phyloP scores from a whole-genome alignment of 2,329 filamentous ascomycete species.

The Amphichorda felina region DNA sequence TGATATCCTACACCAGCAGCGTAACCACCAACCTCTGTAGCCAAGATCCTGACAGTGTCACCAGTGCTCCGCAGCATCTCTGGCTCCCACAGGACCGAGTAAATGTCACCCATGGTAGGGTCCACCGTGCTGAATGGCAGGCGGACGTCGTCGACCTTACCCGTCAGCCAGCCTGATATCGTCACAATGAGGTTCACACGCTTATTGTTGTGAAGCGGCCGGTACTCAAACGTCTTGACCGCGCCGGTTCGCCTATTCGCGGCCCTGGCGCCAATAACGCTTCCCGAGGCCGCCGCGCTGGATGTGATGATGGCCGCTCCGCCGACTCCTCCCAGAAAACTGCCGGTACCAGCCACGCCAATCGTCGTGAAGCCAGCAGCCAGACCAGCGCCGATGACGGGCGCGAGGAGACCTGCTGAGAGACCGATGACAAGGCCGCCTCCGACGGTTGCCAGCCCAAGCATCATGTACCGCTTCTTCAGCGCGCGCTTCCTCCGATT shows the following conservation, averaged over 20 bases:
- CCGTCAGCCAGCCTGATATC: conserved; percentile 95
- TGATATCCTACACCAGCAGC: neutral
- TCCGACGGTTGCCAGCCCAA: conserved; percentile 93
- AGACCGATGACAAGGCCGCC: conserved; percentile 91
- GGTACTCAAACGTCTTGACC: conserved; percentile 93
- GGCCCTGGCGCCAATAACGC: conserved; percentile 74
- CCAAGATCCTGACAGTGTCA: conserved; percentile 95
- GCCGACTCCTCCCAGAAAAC: conserved; percentile 82
- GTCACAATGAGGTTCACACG: conserved; percentile 91
- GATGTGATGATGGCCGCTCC: conserved; percentile 93
- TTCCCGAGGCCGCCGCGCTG: conserved; percentile 72
- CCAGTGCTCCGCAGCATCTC: conserved; percentile 98
- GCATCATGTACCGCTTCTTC: conserved; percentile 79
- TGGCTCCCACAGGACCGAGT: conserved; percentile 94
- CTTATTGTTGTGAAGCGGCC: conserved; percentile 96
- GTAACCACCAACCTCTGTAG: conserved; percentile 65
- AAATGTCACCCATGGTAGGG: conserved; percentile 95
- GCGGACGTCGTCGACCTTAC: conserved; percentile 92
- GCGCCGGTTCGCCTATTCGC: conserved; percentile 81
- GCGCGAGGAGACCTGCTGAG: conserved; percentile 82
- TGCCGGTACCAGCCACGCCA: conserved; percentile 76
- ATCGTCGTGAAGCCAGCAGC: conserved; percentile 94
- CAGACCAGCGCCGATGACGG: conserved; percentile 85
- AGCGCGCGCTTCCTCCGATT: conserved; percentile 67
- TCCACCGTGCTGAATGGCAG: conserved; percentile 94